Evolutionary conservation across 2,329 filamentous ascomycete species (phyloP).

Genomic region (Fusarium continuum): DNA sequence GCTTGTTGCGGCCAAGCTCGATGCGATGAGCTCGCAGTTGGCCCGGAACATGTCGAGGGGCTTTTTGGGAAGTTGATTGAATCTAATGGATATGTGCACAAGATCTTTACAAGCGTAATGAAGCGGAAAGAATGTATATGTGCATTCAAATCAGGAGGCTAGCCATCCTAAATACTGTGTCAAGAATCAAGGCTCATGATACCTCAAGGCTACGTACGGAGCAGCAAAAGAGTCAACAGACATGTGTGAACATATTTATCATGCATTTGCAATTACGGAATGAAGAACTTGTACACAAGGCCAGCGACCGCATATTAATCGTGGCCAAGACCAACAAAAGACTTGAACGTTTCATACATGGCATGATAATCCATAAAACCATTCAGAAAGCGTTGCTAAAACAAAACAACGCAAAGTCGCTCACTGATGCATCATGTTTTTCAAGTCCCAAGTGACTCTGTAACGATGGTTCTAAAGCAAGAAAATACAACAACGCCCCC

Average conservation of each 20-base stretch:
- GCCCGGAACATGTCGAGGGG: conserved; percentile 70
- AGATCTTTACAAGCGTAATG: background rate
- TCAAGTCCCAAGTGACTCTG: conserved; percentile 5
- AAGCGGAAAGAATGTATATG: background rate
- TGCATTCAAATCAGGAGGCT: background rate
- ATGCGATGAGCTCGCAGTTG: conserved; percentile 73
- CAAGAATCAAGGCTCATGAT: background rate
- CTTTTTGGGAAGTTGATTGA: conserved; percentile 62
- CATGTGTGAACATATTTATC: conserved; percentile 4
- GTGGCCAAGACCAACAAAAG: conserved; percentile 14
- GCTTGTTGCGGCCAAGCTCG: conserved; percentile 78
- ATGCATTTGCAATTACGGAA: conserved; percentile 15
- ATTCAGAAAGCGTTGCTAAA: background rate
- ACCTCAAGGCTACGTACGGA: background rate
- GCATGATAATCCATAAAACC: conserved; percentile 2
- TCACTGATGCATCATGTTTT: conserved; percentile 13
- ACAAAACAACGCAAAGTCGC: conserved; percentile 17
- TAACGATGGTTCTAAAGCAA: background rate
- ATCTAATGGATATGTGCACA: background rate
- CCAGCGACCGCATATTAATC: conserved; percentile 16
- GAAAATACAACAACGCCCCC: conserved; percentile 35
- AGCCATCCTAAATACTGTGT: background rate
- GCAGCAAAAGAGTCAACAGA: background rate
- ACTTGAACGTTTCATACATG: conserved; percentile 22
- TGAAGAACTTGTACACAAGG: conserved; percentile 8